phyloP scores from a whole-genome alignment of 148 eudicot species.

The Chenopodium suecicum region DNA sequence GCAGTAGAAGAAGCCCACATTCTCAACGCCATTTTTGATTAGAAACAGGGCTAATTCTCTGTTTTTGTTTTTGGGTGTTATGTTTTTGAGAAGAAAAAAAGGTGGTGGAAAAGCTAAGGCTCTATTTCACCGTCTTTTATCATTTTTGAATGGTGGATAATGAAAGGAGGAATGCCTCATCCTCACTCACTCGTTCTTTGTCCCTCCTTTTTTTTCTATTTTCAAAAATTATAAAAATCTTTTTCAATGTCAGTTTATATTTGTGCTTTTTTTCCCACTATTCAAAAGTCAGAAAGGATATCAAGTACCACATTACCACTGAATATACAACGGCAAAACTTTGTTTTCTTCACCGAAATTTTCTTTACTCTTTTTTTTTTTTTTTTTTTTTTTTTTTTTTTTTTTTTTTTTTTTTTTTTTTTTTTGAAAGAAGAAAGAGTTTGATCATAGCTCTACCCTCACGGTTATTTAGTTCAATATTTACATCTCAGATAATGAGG shows the following conservation, averaged over 20 bases:
- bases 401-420: too few species aligned
- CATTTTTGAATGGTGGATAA: constrained; percentile 72
- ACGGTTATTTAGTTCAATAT: too few species aligned
- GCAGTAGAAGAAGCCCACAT: constrained; percentile 96
- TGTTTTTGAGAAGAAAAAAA: background rate
- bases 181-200: constrained; percentile 26
- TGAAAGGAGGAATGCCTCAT: constrained; percentile 53
- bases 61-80: background rate
- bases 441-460: too few species aligned
- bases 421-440: too few species aligned
- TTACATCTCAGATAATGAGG: too few species aligned
- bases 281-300: too few species aligned
- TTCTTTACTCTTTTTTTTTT: too few species aligned
- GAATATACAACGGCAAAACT: too few species aligned
- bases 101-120: constrained; percentile 4
- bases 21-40: constrained; percentile 67
- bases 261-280: too few species aligned
- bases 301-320: too few species aligned
- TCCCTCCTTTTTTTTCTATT: background rate
- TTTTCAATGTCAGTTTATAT: background rate
- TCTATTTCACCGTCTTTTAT: constrained; percentile 36
- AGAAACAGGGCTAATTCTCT: background rate
- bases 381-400: too few species aligned
- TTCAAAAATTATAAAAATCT: background rate
- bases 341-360: too few species aligned